These are phyloP conservation scores for Candida takata DNA, from an alignment of 805 yeast species.

Conservation along the genomic window DNA sequence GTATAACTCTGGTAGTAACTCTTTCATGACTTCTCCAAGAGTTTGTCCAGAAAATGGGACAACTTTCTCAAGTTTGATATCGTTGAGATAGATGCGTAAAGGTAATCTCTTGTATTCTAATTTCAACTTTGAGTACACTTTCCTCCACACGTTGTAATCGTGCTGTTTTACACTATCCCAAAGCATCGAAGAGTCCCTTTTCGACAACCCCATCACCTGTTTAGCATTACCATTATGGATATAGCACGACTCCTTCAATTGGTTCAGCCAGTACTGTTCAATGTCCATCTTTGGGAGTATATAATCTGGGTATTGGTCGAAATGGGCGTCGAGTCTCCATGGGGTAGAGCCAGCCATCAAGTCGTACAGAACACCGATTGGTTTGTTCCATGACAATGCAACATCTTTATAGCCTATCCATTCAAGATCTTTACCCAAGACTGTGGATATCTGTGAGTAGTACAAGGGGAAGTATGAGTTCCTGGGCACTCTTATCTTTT, in stretches of 20 bases:
- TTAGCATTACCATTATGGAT: conserved; percentile 73
- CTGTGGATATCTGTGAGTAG: conserved; percentile 28
- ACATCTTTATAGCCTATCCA: conserved; percentile 66
- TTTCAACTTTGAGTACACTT: background rate
- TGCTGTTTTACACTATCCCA: conserved; percentile 45
- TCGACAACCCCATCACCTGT: conserved; percentile 70
- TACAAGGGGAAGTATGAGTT: conserved; percentile 46
- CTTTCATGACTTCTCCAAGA: conserved; percentile 34
- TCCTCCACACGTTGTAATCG: conserved; percentile 24
- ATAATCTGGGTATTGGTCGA: conserved; percentile 36
- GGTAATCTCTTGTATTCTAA: conserved; percentile 1
- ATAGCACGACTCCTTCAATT: conserved; percentile 74
- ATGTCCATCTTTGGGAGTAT: conserved; percentile 36
- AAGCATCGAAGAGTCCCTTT: conserved; percentile 46
- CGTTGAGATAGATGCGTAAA: conserved; percentile 1
- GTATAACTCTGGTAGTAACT: conserved; percentile 39
- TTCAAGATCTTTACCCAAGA: conserved; percentile 33
- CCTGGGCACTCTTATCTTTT: conserved; percentile 28
- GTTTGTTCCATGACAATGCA: conserved; percentile 67
- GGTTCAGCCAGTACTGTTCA: conserved; percentile 61
- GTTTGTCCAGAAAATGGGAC: conserved; percentile 9
- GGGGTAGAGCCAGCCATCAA: conserved; percentile 34
- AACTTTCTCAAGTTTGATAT: conserved; percentile 1
- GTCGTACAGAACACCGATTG: conserved; percentile 65
- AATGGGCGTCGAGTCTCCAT: conserved; percentile 44